Conservation (phyloP, 345 rosid species). For the Geranium brycei region DNA sequence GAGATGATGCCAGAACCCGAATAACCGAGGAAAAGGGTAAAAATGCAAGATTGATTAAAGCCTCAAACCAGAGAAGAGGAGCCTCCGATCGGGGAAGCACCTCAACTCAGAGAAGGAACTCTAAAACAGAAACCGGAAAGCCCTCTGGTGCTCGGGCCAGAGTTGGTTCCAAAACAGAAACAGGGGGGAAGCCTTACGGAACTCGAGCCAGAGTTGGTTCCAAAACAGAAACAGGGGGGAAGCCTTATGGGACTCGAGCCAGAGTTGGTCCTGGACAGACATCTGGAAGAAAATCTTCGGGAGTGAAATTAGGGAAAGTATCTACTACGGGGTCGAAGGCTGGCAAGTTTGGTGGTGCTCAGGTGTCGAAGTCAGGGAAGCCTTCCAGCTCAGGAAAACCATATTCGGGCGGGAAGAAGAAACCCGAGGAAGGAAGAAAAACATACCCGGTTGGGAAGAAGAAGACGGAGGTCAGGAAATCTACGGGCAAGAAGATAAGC, state of each 20-base stretch:
- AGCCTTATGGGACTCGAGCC: no score
- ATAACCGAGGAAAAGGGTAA: conserved; percentile 54
- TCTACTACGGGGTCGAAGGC: conserved; percentile 27
- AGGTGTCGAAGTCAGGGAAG: conserved; percentile 15
- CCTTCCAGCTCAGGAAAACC: conserved; percentile 13
- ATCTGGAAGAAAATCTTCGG: conserved; percentile 22
- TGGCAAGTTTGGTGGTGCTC: conserved; percentile 13
- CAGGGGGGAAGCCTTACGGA: no score
- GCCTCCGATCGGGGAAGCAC: background rate
- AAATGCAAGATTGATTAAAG: conserved; percentile 30
- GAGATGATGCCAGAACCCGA: conserved; percentile 51
- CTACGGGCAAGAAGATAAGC: conserved; percentile 34
- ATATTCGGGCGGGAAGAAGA: conserved; percentile 9
- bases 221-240: no score
- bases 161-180: conserved; percentile 8
- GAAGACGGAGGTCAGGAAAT: conserved; percentile 6
- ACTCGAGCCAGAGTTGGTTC: no score
- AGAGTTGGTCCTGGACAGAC: background rate
- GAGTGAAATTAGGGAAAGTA: conserved; percentile 24
- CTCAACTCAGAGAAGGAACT: conserved; percentile 18
- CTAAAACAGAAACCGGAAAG: conserved; percentile 15
- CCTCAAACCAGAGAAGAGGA: conserved; percentile 16
- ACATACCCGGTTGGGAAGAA: background rate
- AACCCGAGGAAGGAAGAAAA: background rate
- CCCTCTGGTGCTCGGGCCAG: conserved; percentile 14